Conservation (phyloP, 148 eudicot genomes). For the Agrostemma githago region DNA sequence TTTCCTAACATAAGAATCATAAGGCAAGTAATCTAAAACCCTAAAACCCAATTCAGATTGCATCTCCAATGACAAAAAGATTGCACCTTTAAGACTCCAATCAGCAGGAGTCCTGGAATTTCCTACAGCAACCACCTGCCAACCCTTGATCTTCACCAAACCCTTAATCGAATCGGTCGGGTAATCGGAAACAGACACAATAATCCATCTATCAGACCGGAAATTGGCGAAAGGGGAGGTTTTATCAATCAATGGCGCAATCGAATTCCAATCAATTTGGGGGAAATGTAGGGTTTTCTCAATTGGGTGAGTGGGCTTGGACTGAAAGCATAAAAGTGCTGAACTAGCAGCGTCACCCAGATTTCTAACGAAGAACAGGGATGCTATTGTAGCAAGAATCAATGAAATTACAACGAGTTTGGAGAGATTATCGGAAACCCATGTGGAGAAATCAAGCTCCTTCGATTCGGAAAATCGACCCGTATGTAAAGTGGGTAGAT, state of each 20-base stretch:
- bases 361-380: constrained; percentile 67
- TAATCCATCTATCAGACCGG: constrained; percentile 73
- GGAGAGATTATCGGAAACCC: constrained; percentile 74
- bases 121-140: constrained; percentile 92
- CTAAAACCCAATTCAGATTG: constrained; percentile 78
- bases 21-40: constrained; percentile 75
- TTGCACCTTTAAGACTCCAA: constrained; percentile 83
- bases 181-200: constrained; percentile 71
- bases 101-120: constrained; percentile 73
- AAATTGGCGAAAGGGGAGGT: constrained; percentile 59
- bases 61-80: constrained; percentile 69
- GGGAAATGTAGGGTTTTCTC: constrained; percentile 46
- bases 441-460: constrained; percentile 61
- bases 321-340: constrained; percentile 61
- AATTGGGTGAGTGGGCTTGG: constrained; percentile 33
- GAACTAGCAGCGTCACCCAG: constrained; percentile 45
- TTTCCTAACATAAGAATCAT: constrained; percentile 86
- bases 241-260: constrained; percentile 44
- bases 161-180: constrained; percentile 54
- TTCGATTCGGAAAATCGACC: constrained; percentile 45
- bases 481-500: constrained; percentile 31
- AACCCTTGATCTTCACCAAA: constrained; percentile 60
- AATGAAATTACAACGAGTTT: constrained; percentile 45
- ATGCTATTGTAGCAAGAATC: constrained; percentile 61
- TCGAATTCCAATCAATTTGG: constrained; percentile 46